These are phyloP conservation scores for Tetrapisispora fleetii DNA, from an alignment of 805 yeast species.

Conservation along the genomic window DNA sequence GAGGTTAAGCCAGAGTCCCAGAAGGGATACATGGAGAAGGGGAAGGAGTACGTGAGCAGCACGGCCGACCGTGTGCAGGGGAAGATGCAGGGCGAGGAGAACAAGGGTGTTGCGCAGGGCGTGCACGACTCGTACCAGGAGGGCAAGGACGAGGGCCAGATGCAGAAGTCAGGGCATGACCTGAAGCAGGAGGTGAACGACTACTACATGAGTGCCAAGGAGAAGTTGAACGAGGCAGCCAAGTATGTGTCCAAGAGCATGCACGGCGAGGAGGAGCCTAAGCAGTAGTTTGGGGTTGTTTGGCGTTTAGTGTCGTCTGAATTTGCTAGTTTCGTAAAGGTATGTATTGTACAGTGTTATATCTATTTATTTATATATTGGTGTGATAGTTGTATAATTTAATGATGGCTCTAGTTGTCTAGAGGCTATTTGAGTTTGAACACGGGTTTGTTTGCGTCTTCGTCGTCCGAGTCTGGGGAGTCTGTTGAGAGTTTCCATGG, in stretches of 20 bases:
- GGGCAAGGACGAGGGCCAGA: constrained; percentile 43
- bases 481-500: not conserved
- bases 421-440: not conserved
- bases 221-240: constrained; percentile 36
- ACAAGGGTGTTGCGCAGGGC: constrained; percentile 64
- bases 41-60: constrained; percentile 61
- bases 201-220: constrained; percentile 48
- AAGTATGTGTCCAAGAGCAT: constrained; percentile 40
- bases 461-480: not conserved
- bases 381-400: not conserved
- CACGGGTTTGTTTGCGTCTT: not conserved
- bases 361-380: not conserved
- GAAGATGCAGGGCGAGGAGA: constrained; percentile 48
- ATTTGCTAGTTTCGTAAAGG: no score
- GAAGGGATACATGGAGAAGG: constrained; percentile 54
- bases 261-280: constrained; percentile 40
- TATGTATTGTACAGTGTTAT: no score
- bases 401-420: not conserved
- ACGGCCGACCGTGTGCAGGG: constrained; percentile 56
- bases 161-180: constrained; percentile 27
- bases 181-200: constrained; percentile 47
- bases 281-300: not conserved
- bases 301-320: no score
- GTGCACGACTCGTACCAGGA: constrained; percentile 49
- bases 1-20: constrained; percentile 58